These are phyloP conservation scores for Trichoderma harzianum DNA, from an alignment of 2,329 filamentous ascomycete genomes.

Conservation along the genomic window DNA sequence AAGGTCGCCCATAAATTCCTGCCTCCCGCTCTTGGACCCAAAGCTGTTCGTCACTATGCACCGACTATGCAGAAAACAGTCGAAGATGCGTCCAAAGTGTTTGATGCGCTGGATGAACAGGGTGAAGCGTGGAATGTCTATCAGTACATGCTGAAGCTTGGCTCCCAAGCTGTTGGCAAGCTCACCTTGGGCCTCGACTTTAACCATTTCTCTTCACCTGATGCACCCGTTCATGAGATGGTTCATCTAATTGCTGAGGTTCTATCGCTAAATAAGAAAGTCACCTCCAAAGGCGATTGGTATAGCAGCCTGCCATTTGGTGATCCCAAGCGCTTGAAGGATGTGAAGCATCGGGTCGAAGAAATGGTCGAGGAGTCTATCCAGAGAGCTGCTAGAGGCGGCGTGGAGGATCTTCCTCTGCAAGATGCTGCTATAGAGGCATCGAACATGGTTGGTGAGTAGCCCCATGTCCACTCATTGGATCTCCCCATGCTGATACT, in stretches of 20 bases:
- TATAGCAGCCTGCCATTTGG: slow-evolving; percentile 57
- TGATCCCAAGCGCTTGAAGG: slow-evolving; percentile 44
- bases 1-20: slow-evolving; percentile 57
- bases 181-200: slow-evolving; percentile 46
- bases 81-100: slow-evolving; percentile 48
- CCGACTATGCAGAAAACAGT: slow-evolving; percentile 56
- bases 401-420: slow-evolving; percentile 37
- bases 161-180: slow-evolving; percentile 43
- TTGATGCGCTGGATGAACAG: slow-evolving; percentile 48
- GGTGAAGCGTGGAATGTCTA: slow-evolving; percentile 49
- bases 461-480: fast-evolving
- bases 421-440: slow-evolving; percentile 50
- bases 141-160: slow-evolving; percentile 49
- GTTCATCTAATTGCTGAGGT: slow-evolving; percentile 48
- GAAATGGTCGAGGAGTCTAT: slow-evolving; percentile 39
- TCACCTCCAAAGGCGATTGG: slow-evolving; percentile 51
- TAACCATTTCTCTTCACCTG: slow-evolving; percentile 40
- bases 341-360: slow-evolving; percentile 32
- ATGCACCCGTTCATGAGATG: slow-evolving; percentile 50
- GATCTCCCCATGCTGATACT: neutral
- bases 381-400: slow-evolving; percentile 36
- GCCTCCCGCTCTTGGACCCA: slow-evolving; percentile 55
- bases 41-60: slow-evolving; percentile 58
- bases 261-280: slow-evolving; percentile 53
- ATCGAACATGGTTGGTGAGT: slow-evolving; percentile 34